Evolutionary conservation across 441 rosid species (phyloP), one percentile per base, ranked within the genome.

Genomic region (Sinapis alba): DNA sequence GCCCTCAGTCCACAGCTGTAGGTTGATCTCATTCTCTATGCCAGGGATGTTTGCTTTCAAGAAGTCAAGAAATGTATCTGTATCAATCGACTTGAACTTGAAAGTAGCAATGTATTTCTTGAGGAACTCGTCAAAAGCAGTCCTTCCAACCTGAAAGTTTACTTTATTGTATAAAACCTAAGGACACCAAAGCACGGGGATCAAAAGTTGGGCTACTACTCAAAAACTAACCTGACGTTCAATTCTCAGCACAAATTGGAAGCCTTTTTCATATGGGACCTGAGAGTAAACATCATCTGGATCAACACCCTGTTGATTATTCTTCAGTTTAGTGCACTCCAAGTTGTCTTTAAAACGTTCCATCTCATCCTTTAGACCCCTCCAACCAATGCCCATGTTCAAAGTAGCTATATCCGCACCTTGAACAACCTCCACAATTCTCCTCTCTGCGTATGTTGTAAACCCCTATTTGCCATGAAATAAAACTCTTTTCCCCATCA

Each of bases 371-470:
- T 78, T 85, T 61, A 92, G 85, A 53, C 94, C 94, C 80, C 75
- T 90, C 99, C 97, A 94, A 65, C 97, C 99, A 72, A 88, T 92
- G 38, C 99, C 97, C 68, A 87, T 89, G 78, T 81, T 90, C 83
- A 92, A 62, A 18, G 81, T 85, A 62, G 97, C 98, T 68, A 73
- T 83, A 41, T 92, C 95, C 66, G 82, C 92, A 13, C 97, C 97
- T 83, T 89, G 94, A 74, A 92, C 96, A 60, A 79, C 92, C 85
- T 94, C 97, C 59, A 94, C 96, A 57, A 94, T 92, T 79, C 97
- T 89, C 86, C 98, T 84, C 78, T 92, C 97, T 0, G 97, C 97
- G 84, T 90, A 94, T 10, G 95, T 94, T n/a, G 98, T 94, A 79
- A 90, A 92, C 6, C 95, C 98, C 95, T 94, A 62, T 10, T n/a